phyloP scores from a whole-genome alignment of 345 rosid genomes.

The Clarkia xantiana region DNA sequence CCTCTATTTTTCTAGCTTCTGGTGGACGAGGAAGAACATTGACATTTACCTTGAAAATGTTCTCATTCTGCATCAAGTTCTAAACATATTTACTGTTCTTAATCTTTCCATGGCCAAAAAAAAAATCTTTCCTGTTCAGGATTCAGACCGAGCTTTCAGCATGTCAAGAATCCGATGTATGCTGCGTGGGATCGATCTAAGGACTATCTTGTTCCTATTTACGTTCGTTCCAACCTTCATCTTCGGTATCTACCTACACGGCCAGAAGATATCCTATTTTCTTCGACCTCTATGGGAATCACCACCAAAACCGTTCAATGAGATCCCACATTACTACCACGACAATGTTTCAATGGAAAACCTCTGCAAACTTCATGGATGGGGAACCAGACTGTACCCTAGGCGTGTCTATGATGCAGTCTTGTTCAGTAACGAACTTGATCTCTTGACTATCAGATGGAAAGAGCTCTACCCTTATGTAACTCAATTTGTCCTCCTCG shows the following conservation, averaged over 20 bases:
- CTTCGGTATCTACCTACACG: conserved; percentile 8
- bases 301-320: conserved; percentile 8
- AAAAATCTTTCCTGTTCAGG: neutral
- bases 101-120: too few species aligned
- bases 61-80: too few species aligned
- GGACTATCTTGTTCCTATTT: conserved; percentile 5
- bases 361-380: conserved; percentile 9
- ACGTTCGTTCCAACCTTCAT: conserved; percentile 1
- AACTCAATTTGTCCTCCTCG: conserved; percentile 8
- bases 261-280: conserved; percentile 10
- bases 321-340: conserved; percentile 9
- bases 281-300: conserved; percentile 9
- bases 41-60: too few species aligned
- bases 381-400: conserved; percentile 4
- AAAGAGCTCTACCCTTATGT: conserved; percentile 9
- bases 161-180: conserved; percentile 10
- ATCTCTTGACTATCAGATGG: conserved; percentile 8
- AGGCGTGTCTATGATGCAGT: conserved; percentile 7
- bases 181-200: conserved; percentile 8
- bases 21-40: too few species aligned
- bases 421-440: conserved; percentile 8
- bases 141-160: conserved; percentile 5
- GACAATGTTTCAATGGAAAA: conserved; percentile 8
- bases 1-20: too few species aligned
- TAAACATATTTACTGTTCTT: too few species aligned